Evolutionary conservation across 2,329 filamentous ascomycete species (phyloP), one percentile per base, ranked within the genome.

Genomic region (Fusarium oligoseptatum): DNA sequence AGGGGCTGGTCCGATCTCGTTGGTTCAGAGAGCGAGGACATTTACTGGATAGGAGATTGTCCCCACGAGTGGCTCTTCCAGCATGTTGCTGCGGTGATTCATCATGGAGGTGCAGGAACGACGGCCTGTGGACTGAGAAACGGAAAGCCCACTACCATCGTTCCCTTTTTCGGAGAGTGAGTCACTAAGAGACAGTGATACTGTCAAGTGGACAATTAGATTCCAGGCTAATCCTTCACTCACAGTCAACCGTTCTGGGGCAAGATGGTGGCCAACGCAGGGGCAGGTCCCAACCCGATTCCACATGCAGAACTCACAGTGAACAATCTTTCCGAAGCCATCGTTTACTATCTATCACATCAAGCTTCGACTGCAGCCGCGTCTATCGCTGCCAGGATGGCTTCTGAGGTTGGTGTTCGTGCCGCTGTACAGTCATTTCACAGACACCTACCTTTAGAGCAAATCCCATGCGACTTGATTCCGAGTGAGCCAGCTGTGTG

Each of bases 61-160:
- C 92, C 92, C 0, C 92, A 94, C 77, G 92, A 94, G 80, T 94
- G 92, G 92, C 84, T 94, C 0, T 94, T 94, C 68, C 90, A 90
- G 0, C 85, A 86, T 24, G 90, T 93, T 3, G 83, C 84, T 20
- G 90, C 90, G 0, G 91, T 92, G 2, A 88, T 94, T 2, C 92
- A 94, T 67, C 92, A 94, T 70, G 92, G 92, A 12, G 92, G 92
- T 14, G 92, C 92, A 0, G 92, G 92, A 5, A 94, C 92, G 0
- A 0, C 92, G 0, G 92, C 92, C 1, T 92, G 91, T 41, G 92
- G 92, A 1, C 83, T 94, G 29, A 91, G 90, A 77, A 92, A 88
- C 72, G 92, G 88, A 8, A 89, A 88, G 76, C 92, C 92, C 0
- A 93, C 91, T 3, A 91, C 93, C 86, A 88, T 94, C 29, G 91